A percentile compares a stretch with the other conserved stretches of the same genome.
These are phyloP conservation scores for Xylaria curta DNA, from an alignment of 495 filamentous ascomycete species.

Conservation along the genomic window DNA sequence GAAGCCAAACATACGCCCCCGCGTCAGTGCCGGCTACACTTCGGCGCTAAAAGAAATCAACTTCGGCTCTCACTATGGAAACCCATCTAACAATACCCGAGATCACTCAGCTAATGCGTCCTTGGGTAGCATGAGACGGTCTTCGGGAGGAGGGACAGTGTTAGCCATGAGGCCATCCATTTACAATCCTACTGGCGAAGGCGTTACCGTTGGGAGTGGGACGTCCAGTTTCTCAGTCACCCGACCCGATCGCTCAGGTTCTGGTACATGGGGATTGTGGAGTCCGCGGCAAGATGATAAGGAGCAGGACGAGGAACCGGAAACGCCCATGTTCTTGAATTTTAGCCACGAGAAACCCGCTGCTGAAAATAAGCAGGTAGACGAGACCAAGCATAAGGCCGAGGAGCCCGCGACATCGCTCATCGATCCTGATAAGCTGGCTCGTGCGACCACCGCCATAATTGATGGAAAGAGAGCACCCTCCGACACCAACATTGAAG, in stretches of 20 bases:
- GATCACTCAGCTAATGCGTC: slow-evolving; percentile 42
- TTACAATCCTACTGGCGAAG: slow-evolving; percentile 30
- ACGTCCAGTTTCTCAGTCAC: slow-evolving; percentile 41
- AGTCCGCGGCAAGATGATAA: slow-evolving; percentile 40
- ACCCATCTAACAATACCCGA: slow-evolving; percentile 31
- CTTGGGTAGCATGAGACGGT: slow-evolving; percentile 41
- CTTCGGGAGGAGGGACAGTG: slow-evolving; percentile 24
- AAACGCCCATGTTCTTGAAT: slow-evolving; percentile 54
- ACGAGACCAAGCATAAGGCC: background rate
- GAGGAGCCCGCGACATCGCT: background rate
- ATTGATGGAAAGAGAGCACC: background rate
- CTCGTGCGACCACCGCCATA: background rate
- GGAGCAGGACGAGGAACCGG: slow-evolving; percentile 45
- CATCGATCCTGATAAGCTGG: background rate
- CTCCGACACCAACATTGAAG: background rate
- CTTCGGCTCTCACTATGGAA: slow-evolving; percentile 41
- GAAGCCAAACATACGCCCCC: slow-evolving; percentile 28
- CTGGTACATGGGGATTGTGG: slow-evolving; percentile 47
- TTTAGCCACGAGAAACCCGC: slow-evolving; percentile 44
- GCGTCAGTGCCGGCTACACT: slow-evolving; percentile 27
- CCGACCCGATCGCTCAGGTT: slow-evolving; percentile 34
- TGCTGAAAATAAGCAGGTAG: slow-evolving; percentile 13
- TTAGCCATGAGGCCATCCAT: slow-evolving; percentile 19
- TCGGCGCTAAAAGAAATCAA: slow-evolving; percentile 33
- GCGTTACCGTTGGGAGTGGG: slow-evolving; percentile 47